These are phyloP conservation scores for Saccharomycopsis synnaedendra DNA, from an alignment of 805 yeast genomes.

Conservation along the genomic window DNA sequence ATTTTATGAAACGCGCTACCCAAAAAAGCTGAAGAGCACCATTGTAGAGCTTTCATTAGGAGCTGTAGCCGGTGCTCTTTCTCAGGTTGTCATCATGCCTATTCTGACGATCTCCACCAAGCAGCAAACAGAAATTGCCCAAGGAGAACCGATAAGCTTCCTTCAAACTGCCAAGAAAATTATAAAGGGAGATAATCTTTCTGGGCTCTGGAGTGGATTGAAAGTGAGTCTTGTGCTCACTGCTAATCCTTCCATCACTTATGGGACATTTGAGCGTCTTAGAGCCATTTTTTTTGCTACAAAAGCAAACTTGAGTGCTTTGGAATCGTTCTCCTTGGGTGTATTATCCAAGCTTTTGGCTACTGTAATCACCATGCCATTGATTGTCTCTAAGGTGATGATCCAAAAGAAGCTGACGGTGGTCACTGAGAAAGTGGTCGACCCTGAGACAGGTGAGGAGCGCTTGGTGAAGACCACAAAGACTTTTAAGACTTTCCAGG, in stretches of 20 bases:
- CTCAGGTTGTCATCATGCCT: slow-evolving; percentile 74
- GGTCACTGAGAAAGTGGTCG: slow-evolving; percentile 17
- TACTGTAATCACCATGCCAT: slow-evolving; percentile 71
- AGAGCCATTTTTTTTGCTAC: slow-evolving; percentile 32
- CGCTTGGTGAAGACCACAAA: slow-evolving; percentile 23
- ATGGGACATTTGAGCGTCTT: slow-evolving; percentile 67
- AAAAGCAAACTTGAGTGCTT: slow-evolving; percentile 34
- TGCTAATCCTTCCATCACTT: slow-evolving; percentile 77
- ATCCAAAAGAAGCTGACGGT: slow-evolving; percentile 37
- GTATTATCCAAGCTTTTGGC: slow-evolving; percentile 76
- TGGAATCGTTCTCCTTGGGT: slow-evolving; percentile 60
- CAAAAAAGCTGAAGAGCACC: slow-evolving; percentile 35
- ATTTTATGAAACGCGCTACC: slow-evolving; percentile 32
- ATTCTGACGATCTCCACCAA: slow-evolving; percentile 64
- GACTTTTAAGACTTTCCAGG: slow-evolving; percentile 45
- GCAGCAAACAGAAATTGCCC: slow-evolving; percentile 42
- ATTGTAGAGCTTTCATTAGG: slow-evolving; percentile 63
- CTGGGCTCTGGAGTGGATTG: slow-evolving; percentile 76
- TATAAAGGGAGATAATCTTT: slow-evolving; percentile 48
- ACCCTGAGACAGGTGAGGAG: slow-evolving; percentile 16
- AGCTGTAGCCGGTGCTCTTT: slow-evolving; percentile 71
- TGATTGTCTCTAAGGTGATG: slow-evolving; percentile 76
- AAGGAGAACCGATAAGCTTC: slow-evolving; percentile 22
- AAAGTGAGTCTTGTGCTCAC: slow-evolving; percentile 72
- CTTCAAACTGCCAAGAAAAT: slow-evolving; percentile 37